These are phyloP conservation scores for Limnomonas spitsbergensis DNA, from an alignment of 139 green algal genomes.

Conservation along the genomic window DNA sequence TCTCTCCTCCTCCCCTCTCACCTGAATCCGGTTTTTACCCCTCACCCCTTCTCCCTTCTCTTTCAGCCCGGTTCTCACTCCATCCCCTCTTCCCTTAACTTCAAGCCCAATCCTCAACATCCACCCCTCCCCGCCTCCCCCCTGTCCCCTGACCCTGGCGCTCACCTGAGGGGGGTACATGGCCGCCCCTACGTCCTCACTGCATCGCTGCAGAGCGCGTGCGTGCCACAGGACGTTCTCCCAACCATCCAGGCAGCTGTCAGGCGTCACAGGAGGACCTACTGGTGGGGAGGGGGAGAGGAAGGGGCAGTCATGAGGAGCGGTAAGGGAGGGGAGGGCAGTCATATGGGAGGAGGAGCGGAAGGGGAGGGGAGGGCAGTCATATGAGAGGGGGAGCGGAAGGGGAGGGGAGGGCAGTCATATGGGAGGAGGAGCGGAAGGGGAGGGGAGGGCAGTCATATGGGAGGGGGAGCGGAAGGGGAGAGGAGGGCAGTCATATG, in stretches of 20 bases:
- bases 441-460: no score
- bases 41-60: background rate
- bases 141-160: background rate
- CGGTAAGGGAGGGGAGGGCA: background rate
- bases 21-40: background rate
- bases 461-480: no score
- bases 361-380: background rate
- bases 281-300: background rate
- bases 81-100: background rate
- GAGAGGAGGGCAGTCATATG: no score
- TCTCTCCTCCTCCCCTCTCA: no score
- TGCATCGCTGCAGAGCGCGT: background rate
- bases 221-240: slow-evolving; percentile 16
- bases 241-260: background rate
- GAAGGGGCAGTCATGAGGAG: background rate
- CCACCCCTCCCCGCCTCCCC: background rate
- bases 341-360: background rate
- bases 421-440: no score
- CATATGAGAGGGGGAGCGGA: no score
- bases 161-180: slow-evolving; percentile 14
- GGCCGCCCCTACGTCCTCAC: slow-evolving; percentile 8
- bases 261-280: background rate
- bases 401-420: no score
- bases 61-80: background rate
- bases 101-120: no score